A percentile compares a stretch with the other conserved stretches of the same genome.
These are phyloP conservation scores for Candida germanica DNA, from an alignment of 805 yeast species.

Conservation along the genomic window DNA sequence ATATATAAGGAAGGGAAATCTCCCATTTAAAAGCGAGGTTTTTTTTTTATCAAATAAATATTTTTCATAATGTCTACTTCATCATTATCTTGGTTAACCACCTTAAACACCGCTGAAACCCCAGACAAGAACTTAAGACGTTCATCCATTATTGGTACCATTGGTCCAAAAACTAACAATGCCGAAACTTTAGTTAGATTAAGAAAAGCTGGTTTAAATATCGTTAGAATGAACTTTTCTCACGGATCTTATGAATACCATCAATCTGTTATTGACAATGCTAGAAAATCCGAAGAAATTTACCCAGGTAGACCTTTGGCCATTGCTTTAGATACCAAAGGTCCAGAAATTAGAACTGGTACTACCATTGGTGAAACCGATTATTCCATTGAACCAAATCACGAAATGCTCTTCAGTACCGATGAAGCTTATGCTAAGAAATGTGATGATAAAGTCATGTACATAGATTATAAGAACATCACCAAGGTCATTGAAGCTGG, in stretches of 20 bases:
- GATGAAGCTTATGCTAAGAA: conserved; percentile 71
- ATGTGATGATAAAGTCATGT: conserved; percentile 82
- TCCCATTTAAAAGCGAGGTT: too few relatives aligned
- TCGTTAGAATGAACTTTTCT: conserved; percentile 98
- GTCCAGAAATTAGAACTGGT: conserved; percentile 99
- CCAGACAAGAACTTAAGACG: conserved; percentile 85
- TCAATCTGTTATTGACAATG: conserved; percentile 93
- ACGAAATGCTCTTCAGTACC: conserved; percentile 91
- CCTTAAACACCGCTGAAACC: conserved; percentile 66
- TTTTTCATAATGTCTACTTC: conserved; percentile 38
- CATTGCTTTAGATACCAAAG: conserved; percentile 98
- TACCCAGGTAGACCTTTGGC: conserved; percentile 97
- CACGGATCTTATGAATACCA: conserved; percentile 99
- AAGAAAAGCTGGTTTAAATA: conserved; percentile 96
- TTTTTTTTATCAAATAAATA: too few relatives aligned
- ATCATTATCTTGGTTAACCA: conserved; percentile 75
- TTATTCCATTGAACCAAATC: conserved; percentile 78
- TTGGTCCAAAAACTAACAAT: conserved; percentile 96
- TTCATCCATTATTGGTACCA: conserved; percentile 96
- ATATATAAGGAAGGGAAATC: conserved; percentile 4
- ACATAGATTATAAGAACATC: conserved; percentile 91
- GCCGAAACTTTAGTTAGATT: conserved; percentile 80
- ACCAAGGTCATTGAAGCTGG: conserved; percentile 89
- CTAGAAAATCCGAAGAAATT: conserved; percentile 87
- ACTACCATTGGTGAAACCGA: conserved; percentile 78